These are phyloP conservation scores for Termitomyces sp. DNA, from an alignment of 768 basidiomycete genomes.

Conservation along the genomic window DNA sequence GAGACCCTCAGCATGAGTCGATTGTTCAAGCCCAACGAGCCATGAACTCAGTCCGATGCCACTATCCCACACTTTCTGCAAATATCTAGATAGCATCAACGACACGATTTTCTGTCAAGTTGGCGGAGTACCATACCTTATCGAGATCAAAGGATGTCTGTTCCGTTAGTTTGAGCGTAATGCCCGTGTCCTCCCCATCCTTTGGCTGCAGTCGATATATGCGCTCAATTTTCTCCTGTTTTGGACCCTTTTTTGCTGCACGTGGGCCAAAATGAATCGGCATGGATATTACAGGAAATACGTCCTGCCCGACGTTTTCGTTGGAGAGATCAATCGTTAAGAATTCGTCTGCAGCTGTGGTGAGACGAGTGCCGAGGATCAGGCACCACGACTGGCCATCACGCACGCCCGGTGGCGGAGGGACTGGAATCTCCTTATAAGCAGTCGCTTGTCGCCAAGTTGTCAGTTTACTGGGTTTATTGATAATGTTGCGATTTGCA, in stretches of 20 bases:
- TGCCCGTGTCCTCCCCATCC: conserved; percentile 15
- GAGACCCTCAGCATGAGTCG: conserved; percentile 1
- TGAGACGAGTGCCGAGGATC: conserved; percentile 40
- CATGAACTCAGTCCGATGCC: conserved; percentile 83
- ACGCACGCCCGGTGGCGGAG: conserved; percentile 47
- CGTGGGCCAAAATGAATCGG: conserved; percentile 44
- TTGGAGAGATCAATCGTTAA: conserved; percentile 38
- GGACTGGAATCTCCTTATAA: conserved; percentile 72
- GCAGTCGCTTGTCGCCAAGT: conserved; percentile 63
- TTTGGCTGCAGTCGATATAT: conserved; percentile 36
- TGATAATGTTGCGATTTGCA: conserved; percentile 20
- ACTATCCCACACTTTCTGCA: conserved; percentile 95
- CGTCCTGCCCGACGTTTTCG: conserved; percentile 32
- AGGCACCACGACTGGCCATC: conserved; percentile 65
- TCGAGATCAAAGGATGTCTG: conserved; percentile 90
- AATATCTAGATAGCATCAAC: conserved; percentile 24
- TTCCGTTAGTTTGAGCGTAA: conserved; percentile 53
- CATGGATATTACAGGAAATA: conserved; percentile 66
- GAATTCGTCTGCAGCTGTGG: conserved; percentile 13
- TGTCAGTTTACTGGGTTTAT: conserved; percentile 59
- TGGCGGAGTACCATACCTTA: conserved; percentile 54
- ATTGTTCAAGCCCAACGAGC: conserved; percentile 41
- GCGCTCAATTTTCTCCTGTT: conserved; percentile 68
- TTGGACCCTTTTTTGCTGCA: conserved; percentile 27
- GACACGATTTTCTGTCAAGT: background rate